phyloP scores from a whole-genome alignment of 176 grass and related monocot genomes.

The Coix lacrymajobi region DNA sequence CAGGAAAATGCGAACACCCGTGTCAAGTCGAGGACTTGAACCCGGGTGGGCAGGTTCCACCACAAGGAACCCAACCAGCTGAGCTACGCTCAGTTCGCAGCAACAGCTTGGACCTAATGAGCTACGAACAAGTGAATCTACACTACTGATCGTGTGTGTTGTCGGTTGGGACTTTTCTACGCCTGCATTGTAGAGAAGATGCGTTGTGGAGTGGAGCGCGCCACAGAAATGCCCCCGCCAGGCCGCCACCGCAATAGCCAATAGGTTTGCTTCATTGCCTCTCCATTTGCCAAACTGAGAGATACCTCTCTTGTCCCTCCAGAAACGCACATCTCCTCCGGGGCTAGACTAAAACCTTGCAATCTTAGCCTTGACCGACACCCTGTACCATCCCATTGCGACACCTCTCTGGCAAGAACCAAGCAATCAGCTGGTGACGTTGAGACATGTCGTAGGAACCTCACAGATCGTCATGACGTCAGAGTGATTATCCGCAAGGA shows the following conservation, averaged over 20 bases:
- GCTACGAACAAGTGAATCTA: background rate
- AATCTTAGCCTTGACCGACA: background rate
- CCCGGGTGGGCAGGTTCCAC: too few species aligned
- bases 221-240: background rate
- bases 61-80: too few species aligned
- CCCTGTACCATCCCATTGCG: background rate
- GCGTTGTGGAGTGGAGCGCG: background rate
- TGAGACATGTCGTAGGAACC: too few species aligned
- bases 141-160: background rate
- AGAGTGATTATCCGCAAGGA: background rate
- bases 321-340: background rate
- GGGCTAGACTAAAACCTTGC: background rate
- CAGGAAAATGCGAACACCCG: too few species aligned
- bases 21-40: too few species aligned
- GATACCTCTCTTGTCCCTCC: constrained; percentile 11
- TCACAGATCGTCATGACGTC: too few species aligned
- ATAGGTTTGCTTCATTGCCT: constrained; percentile 18
- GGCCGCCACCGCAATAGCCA: too few species aligned
- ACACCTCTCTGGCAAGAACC: background rate
- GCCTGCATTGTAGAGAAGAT: background rate
- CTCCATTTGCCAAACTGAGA: background rate
- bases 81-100: too few species aligned
- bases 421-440: background rate
- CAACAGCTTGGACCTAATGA: background rate
- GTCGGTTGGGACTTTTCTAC: background rate